These are phyloP conservation scores for Salvia sclarea DNA, from an alignment of 305 asterid genomes.

Conservation along the genomic window DNA sequence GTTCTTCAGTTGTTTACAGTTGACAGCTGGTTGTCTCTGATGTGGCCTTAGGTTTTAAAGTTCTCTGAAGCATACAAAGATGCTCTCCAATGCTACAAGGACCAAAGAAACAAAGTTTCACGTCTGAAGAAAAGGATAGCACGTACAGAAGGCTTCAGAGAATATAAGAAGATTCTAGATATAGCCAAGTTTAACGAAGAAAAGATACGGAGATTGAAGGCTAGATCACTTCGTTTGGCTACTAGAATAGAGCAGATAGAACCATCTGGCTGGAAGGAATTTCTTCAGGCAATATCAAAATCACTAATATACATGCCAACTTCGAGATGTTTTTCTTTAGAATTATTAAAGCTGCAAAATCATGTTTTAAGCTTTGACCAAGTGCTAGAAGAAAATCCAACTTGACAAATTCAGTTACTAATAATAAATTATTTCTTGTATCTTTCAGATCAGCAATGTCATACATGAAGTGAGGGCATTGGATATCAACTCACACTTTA, in stretches of 20 bases:
- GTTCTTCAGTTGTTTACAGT: conserved; percentile 15
- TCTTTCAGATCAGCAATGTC: conserved; percentile 85
- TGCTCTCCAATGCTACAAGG: conserved; percentile 79
- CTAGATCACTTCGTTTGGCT: conserved; percentile 76
- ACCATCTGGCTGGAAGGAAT: conserved; percentile 99
- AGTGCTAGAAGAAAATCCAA: conserved; percentile 4
- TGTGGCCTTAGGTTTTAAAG: conserved; percentile 53
- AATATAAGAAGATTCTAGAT: conserved; percentile 81
- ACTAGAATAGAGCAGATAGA: conserved; percentile 92
- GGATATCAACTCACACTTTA: conserved; percentile 79
- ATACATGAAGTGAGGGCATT: conserved; percentile 94
- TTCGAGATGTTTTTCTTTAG: conserved; percentile 11
- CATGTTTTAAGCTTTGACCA: background rate
- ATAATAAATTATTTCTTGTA: conserved; percentile 23
- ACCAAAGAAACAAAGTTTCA: conserved; percentile 88
- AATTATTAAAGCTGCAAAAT: conserved; percentile 2
- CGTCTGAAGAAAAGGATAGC: conserved; percentile 87
- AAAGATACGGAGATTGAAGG: conserved; percentile 83
- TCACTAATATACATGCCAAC: background rate
- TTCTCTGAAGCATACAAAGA: conserved; percentile 74
- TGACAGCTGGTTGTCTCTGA: conserved; percentile 29
- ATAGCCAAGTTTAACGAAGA: conserved; percentile 80
- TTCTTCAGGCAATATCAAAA: conserved; percentile 68
- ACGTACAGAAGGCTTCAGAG: conserved; percentile 88
- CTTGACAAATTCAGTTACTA: conserved; percentile 2